Conservation (phyloP, 1,284 basidiomycete genomes). For the Irpex sp. region DNA sequence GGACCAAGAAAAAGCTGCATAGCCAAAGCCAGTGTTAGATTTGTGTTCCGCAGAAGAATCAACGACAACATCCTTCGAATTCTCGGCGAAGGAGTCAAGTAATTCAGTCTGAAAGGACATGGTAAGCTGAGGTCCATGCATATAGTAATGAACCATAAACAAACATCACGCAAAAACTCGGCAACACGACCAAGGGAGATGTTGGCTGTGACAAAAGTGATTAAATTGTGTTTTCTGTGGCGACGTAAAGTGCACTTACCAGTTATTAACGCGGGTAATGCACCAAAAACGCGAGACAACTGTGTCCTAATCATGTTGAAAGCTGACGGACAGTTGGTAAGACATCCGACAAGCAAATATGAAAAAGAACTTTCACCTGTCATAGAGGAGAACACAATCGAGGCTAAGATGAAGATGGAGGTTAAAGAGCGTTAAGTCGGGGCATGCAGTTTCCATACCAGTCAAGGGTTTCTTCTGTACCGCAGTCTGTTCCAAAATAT, state of each 20-base stretch:
- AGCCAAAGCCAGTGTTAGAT: constrained; percentile 35
- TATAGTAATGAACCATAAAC: constrained; percentile 7
- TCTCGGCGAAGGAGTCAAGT: constrained; percentile 40
- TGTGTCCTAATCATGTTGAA: constrained; percentile 32
- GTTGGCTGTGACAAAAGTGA: constrained; percentile 27
- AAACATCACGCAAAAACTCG: constrained; percentile 41
- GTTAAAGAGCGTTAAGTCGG: neutral
- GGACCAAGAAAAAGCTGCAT: constrained; percentile 39
- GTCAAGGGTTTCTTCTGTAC: constrained; percentile 31
- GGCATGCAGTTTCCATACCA: constrained; percentile 14
- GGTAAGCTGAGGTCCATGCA: neutral
- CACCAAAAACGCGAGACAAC: constrained; percentile 29
- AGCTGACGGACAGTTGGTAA: constrained; percentile 12
- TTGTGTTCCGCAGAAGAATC: constrained; percentile 21
- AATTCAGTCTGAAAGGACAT: constrained; percentile 37
- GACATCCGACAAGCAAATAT: neutral
- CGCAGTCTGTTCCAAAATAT: constrained; percentile 26
- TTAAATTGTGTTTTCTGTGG: neutral
- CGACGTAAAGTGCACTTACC: constrained; percentile 15
- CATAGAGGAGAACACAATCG: constrained; percentile 40
- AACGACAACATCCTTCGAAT: constrained; percentile 16
- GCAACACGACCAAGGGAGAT: constrained; percentile 48
- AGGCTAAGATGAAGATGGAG: constrained; percentile 22
- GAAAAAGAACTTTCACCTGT: constrained; percentile 23
- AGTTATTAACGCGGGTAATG: constrained; percentile 32